Base-by-base conservation (phyloP, 2,329 filamentous ascomycete species). In the Penicillium sp. region DNA sequence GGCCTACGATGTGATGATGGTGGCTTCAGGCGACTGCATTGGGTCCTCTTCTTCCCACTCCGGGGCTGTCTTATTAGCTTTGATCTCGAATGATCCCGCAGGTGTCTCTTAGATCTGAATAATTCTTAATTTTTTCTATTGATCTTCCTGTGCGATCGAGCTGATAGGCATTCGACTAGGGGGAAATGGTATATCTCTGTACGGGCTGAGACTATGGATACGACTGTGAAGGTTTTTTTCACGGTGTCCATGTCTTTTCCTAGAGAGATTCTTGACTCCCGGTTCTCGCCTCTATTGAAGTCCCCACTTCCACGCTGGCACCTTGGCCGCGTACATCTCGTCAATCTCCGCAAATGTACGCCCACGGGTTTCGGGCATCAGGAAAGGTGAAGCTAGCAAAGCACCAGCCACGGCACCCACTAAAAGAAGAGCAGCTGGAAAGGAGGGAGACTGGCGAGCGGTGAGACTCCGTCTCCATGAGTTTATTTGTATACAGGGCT, bases 321-420 rank as follows among this genome's bases (percentile, higher is more conserved):
- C 53, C 8, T 58, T 58, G 3, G 59, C 60, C 41, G 61, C 60
- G 32, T 67, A 69, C 58, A 70, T 66, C 50, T 69, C 65, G 53
- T 69, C 65, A 15, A 67, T 64, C 43, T 66, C 64, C 2, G 57
- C 58, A 50, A 66, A 67, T n/a, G 58, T 67, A 8, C 65, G 61
- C 6, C 61, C 59, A 18, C 56, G 55, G 0, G 65, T 67, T 44
- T 67, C 65, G 4, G 64, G 65, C 60, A 67, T 65, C 28, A 46
- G 58, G 37, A 63, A 58, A 43, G 66, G 66, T 1, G 66, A 64
- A 2, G 67, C 66, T 8, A 63, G 33, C 9, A 69, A 46, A n/a
- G 63, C 64, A 23, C 67, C 67, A 12, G 68, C 15, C 18, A 66
- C 60, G 4, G 67, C 66, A 4, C 66, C 67, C 20, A 70, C 64